phyloP scores from a whole-genome alignment of 2,329 filamentous ascomycete genomes.

The Penicillium brasilianum region DNA sequence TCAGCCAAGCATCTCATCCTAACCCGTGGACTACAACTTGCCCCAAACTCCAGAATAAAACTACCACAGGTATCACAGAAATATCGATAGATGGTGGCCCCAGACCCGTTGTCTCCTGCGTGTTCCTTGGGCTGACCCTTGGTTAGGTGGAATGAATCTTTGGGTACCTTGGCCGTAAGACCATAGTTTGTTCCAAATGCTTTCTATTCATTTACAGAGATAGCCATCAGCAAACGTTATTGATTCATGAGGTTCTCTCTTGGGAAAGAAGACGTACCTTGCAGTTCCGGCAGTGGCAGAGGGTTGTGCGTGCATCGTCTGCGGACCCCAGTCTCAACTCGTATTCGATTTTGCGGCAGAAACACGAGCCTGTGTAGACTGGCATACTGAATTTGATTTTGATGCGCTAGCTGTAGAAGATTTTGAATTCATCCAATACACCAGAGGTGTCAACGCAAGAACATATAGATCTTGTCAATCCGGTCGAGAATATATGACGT shows the following conservation, averaged over 20 bases:
- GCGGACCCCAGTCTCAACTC: conserved; percentile 50
- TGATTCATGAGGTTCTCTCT: no score
- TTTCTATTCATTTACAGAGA: conserved; percentile 41
- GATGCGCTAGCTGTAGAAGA: no score
- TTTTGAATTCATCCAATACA: no score
- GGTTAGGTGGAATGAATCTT: conserved; percentile 50
- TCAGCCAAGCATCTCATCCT: conserved; percentile 3
- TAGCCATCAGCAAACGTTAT: no score
- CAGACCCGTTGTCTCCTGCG: conserved; percentile 57
- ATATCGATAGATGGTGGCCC: conserved; percentile 54
- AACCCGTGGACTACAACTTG: conserved; percentile 29
- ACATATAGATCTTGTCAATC: neutral
- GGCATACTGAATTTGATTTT: conserved; percentile 35
- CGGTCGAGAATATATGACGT: neutral
- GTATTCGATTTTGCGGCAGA: conserved; percentile 56
- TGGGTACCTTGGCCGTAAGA: conserved; percentile 57
- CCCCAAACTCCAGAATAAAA: conserved; percentile 59
- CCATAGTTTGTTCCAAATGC: conserved; percentile 59
- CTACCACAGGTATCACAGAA: conserved; percentile 60
- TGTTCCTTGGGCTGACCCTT: conserved; percentile 51
- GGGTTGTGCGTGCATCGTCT: conserved; percentile 56
- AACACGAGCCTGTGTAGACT: conserved; percentile 51
- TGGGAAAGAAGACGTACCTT: conserved; percentile 44
- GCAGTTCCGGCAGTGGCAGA: conserved; percentile 61
- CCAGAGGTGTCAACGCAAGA: no score